Percentiles rank a stretch among this genome's conserved stretches.
These are phyloP conservation scores for Knoxia roxburghii DNA, from an alignment of 257 asterid genomes.

Conservation along the genomic window DNA sequence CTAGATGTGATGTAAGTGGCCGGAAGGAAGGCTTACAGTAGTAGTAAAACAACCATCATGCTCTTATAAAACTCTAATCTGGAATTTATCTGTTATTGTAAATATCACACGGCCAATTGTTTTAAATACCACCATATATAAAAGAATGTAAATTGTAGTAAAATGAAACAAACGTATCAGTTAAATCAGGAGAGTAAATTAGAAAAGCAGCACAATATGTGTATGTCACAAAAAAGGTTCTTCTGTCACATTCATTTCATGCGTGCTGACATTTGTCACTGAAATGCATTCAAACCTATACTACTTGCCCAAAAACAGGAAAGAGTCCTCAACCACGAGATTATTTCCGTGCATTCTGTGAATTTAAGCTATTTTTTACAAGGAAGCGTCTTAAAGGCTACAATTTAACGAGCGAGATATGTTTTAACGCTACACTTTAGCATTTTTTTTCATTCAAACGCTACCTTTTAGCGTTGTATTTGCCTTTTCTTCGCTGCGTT, in stretches of 20 bases:
- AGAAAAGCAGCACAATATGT: background rate
- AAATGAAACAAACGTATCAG: background rate
- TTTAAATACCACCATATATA: background rate
- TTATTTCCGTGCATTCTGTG: background rate
- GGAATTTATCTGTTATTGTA: background rate
- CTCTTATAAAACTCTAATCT: conserved; percentile 4
- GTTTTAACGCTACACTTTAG: too few relatives aligned
- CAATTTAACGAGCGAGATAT: too few relatives aligned
- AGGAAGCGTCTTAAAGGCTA: too few relatives aligned
- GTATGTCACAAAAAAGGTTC: background rate
- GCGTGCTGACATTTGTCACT: background rate
- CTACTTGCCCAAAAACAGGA: background rate
- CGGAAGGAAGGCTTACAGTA: background rate
- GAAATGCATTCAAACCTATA: background rate
- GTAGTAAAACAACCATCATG: background rate
- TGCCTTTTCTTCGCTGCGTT: too few relatives aligned
- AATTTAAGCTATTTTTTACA: too few relatives aligned
- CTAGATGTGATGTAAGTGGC: background rate
- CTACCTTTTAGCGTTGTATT: too few relatives aligned
- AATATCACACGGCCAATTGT: background rate
- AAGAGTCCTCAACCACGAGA: background rate
- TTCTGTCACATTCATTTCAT: background rate
- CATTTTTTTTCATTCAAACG: too few relatives aligned
- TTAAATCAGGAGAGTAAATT: conserved; percentile 1
- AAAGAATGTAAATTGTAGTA: background rate